Evolutionary conservation across 345 rosid species (phyloP), one percentile per base, ranked within the genome.

Genomic region (Angophora floribunda): DNA sequence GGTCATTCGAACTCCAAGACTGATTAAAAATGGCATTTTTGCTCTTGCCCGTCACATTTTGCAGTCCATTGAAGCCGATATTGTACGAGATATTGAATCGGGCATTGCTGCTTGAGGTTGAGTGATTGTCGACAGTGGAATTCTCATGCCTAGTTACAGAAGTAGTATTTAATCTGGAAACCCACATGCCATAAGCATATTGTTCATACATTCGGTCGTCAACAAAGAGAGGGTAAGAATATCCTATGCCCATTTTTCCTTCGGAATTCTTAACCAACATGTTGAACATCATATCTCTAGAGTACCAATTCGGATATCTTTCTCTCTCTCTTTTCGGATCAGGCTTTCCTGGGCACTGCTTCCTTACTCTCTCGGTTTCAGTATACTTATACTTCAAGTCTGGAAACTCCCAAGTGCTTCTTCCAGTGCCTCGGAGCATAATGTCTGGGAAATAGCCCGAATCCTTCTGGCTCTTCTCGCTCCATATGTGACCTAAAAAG

Each of bases 371-470:
- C 51, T 91, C 89, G 22, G 50, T 89, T 88, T 92, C 86, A 50
- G 95, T 91, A 82, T 92, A 94, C 6, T 90, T 32, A 63, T 94
- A 95, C 84, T 89, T 89, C 90, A 67, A 57, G 53, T 88, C 91
- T 7, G 88, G 75, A 87, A 87, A 26, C 12, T 82, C 45, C 16
- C 28, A 7, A 0, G 52, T 10, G 22, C 13, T 85, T 50, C 51
- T 50, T 8, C 16, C 30, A 70, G 86, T 28, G 15, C 89, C 89
- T 70, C 53, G 87, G 84, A 93, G 88, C 70, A 6, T 55, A 19
- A 92, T 89, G 51, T 75, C 85, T 2, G 85, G 47, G n/a, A 94
- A 92, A 85, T 92, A 93, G 86, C 95, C 91, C 0, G 86, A 55
- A 1, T 89, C 92, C 63, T 88, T 86, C 53, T 70, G 86, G 44